phyloP scores from a whole-genome alignment of 73 alveolate species.

The Symbiodinium natans region DNA sequence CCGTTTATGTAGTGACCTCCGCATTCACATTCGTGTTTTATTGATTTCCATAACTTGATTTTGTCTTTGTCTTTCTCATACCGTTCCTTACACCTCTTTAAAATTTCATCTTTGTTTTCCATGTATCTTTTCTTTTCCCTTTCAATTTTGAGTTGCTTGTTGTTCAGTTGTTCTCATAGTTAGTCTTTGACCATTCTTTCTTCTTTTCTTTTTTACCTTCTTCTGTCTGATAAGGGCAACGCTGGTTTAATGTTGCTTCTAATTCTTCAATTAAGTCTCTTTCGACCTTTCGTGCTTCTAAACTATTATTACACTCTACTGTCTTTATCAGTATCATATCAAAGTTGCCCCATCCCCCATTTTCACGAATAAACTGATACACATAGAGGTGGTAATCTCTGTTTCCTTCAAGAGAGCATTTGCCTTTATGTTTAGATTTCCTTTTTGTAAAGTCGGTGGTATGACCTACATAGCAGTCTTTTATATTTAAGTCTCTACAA shows the following conservation, averaged over 20 bases:
- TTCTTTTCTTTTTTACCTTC: not conserved
- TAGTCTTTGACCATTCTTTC: too few species aligned
- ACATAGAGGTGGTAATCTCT: not conserved
- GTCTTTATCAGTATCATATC: not conserved
- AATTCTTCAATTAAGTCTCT: not conserved
- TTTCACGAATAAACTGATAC: not conserved
- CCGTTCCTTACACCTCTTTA: not conserved
- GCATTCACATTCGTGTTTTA: too few species aligned
- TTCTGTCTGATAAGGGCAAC: not conserved
- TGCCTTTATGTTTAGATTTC: not conserved
- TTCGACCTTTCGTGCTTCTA: not conserved
- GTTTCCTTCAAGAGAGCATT: not conserved
- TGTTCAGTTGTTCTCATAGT: not conserved
- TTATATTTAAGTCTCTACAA: not conserved
- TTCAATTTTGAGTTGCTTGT: not conserved
- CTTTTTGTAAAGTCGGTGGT: constrained; percentile 10
- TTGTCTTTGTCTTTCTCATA: not conserved
- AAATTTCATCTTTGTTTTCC: not conserved
- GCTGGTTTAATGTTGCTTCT: not conserved
- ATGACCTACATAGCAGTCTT: constrained; percentile 5
- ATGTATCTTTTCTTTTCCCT: not conserved
- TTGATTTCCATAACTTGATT: too few species aligned
- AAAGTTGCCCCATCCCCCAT: constrained; percentile 9
- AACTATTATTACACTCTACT: not conserved
- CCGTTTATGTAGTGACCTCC: too few species aligned